Conservation (phyloP, 2,329 filamentous ascomycete genomes). For the Phoma sp. region DNA sequence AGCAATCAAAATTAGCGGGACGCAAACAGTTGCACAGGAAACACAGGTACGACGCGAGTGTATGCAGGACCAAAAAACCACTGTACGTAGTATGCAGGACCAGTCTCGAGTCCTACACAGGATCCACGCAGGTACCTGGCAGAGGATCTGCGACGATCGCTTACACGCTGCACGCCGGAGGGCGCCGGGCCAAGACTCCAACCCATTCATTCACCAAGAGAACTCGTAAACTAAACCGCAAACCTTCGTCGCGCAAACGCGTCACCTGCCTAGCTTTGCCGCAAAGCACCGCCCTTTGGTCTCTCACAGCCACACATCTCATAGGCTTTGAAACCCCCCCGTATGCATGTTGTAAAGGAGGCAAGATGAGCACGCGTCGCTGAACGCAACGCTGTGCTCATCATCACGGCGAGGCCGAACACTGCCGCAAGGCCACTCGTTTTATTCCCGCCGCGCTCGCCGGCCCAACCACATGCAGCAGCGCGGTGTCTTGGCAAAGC, state of each 20-base stretch:
- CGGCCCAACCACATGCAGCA: conserved; percentile 9
- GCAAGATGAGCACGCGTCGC: conserved; percentile 3
- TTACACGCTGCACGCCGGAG: conserved; percentile 15
- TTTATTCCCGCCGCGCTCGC: conserved; percentile 4
- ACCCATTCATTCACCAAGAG: no score
- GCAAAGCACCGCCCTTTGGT: not conserved
- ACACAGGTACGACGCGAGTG: not conserved
- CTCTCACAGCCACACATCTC: conserved; percentile 9
- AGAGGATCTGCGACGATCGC: conserved; percentile 24
- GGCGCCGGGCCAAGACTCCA: conserved; percentile 6
- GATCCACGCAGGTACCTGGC: conserved; percentile 24
- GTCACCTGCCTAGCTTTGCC: not conserved
- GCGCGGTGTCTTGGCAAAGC: conserved; percentile 6
- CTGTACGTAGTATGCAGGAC: conserved; percentile 1
- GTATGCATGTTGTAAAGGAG: not conserved
- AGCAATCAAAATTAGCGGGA: not conserved
- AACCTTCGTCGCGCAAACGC: not conserved
- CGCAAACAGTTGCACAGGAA: not conserved
- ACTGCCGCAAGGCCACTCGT: conserved; percentile 3
- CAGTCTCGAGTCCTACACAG: not conserved
- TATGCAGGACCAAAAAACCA: conserved; percentile 5
- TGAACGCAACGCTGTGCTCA: not conserved
- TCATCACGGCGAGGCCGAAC: conserved; percentile 13
- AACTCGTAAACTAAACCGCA: not conserved
- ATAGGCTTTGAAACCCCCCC: not conserved